Evolutionary conservation across 169 alveolate species (phyloP).

Genomic region (Amoebophrya sp.): DNA sequence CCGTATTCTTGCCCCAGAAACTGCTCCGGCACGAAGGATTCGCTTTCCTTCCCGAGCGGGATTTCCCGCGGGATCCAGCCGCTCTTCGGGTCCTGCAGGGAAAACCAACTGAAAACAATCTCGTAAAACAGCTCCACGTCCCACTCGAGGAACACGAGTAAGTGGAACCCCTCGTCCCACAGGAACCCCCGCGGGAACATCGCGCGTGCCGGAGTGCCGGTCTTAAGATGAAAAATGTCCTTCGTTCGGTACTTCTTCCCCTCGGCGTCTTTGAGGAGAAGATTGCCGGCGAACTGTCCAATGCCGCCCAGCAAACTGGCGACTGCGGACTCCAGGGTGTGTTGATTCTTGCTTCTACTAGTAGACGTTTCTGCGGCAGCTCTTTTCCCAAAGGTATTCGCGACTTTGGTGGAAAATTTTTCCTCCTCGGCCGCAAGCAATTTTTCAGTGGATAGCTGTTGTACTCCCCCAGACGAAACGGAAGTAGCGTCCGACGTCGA

Average conservation of each 20-base stretch:
- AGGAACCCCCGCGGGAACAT: slow-evolving; percentile 61
- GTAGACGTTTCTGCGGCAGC: not conserved
- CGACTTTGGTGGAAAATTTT: too few species aligned
- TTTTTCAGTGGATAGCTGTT: not conserved
- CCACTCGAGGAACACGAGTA: slow-evolving; percentile 60
- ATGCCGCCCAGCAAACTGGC: not conserved
- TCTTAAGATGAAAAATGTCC: not conserved
- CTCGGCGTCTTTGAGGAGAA: not conserved
- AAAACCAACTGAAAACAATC: slow-evolving; percentile 61
- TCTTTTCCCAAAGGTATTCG: not conserved
- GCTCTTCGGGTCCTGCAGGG: slow-evolving; percentile 55
- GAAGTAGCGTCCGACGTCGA: not conserved
- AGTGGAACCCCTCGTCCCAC: slow-evolving; percentile 82
- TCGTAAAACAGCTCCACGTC: slow-evolving; percentile 45
- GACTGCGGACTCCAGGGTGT: not conserved
- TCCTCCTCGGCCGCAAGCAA: not conserved
- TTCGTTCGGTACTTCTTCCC: not conserved
- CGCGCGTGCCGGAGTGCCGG: not conserved
- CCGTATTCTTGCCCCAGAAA: slow-evolving; percentile 53
- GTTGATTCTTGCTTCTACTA: too few species aligned
- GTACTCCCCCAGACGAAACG: not conserved
- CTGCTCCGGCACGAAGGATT: slow-evolving; percentile 54
- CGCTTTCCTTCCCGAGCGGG: slow-evolving; percentile 64
- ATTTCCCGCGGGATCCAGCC: slow-evolving; percentile 80
- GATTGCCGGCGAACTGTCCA: not conserved